Conservation (phyloP, 2,329 filamentous ascomycete species). For the Penicillium sp. region DNA sequence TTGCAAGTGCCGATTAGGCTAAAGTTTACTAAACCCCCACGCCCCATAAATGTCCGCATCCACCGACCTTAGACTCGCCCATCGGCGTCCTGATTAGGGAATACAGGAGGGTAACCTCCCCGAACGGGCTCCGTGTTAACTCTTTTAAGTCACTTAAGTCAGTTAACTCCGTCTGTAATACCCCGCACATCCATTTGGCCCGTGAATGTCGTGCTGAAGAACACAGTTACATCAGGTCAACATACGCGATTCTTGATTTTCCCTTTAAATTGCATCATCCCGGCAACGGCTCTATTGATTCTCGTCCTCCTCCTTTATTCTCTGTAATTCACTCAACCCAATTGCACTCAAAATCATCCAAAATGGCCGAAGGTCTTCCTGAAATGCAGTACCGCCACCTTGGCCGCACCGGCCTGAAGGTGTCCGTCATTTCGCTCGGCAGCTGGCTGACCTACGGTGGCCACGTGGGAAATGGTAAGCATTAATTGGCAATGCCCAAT, state of each 20-base stretch:
- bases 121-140: neutral
- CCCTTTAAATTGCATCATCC: neutral
- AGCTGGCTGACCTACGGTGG: conserved; percentile 69
- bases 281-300: neutral
- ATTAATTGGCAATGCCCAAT: neutral
- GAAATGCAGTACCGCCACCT: conserved; percentile 64
- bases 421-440: conserved; percentile 70
- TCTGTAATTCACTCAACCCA: neutral
- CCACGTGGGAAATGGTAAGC: conserved; percentile 65
- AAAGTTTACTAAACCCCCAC: neutral
- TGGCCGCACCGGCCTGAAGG: conserved; percentile 70
- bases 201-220: neutral
- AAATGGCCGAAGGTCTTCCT: conserved; percentile 25
- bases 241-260: neutral
- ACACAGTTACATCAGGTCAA: neutral
- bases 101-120: neutral
- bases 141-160: no score
- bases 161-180: neutral
- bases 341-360: neutral
- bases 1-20: conserved; percentile 1
- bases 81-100: conserved; percentile 19
- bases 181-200: conserved; percentile 18
- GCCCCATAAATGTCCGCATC: neutral
- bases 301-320: neutral
- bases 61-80: neutral